Base-by-base conservation (phyloP, 1,139 yeast genomes). In the Lodderomyces jiufengensis region DNA sequence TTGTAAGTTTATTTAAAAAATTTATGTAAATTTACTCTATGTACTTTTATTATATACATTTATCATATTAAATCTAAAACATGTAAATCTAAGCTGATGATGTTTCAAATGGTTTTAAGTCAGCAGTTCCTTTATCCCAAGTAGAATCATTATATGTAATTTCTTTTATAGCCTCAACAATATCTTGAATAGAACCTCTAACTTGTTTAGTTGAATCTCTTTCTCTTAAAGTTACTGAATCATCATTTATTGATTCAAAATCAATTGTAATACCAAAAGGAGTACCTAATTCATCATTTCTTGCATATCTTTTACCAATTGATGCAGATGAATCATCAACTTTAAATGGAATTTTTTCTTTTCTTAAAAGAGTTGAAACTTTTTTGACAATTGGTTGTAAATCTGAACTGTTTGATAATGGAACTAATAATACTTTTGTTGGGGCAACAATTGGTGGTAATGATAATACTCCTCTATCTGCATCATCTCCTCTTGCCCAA, bases 281-380 rank as follows among this genome's bases (percentile, higher is more conserved):
- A 41, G 98, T 94, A 64, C 99, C 99, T 61, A 94, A 78, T 70
- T 94, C 99, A 64, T 94, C 99, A 63, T 94, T 94, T 73, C 99
- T 86, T 44, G 98, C 90, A 57, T 94, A 94, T 70, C 99, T 84
- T 73, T 90, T 87, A 70, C 99, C 99, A 53, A 94, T 92, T 22
- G 97, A 87, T 24, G 96, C 97, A 54, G 95, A 84, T 12, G 97
- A 88, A 61, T 94, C 98, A 61, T 94, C 99, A 41, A 90, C 83
- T 75, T 90, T 92, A 74, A 90, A 87, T 48, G 97, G 94, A 52
- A 94, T 80, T 59, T 88, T 94, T 47, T 80, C 80, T 50, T 73
- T 70, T 65, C 95, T 85, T 58, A 94, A 77, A 44, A 69, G 70
- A 40, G 77, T 66, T 37, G 92, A 78, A 36, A 85, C 81, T 46